Evolutionary conservation across 352 stramenopile genomes (phyloP), one percentile per base, ranked within the genome.

Genomic region (Phytophthora melonis): DNA sequence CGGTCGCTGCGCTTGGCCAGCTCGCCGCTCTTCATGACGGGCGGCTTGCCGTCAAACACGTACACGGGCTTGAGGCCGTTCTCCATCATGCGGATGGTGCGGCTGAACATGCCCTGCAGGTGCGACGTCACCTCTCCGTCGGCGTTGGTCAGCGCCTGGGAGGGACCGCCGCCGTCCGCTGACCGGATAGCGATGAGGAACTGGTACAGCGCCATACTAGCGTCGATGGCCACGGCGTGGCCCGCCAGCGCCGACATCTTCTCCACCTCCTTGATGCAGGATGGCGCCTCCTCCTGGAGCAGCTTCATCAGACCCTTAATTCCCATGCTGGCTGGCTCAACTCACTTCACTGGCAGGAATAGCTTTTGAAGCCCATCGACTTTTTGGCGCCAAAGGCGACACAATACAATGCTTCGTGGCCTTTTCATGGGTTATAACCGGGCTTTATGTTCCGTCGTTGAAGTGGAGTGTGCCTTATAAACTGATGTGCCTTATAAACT

Each of bases 241-340:
- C 98, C 98, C 0, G 98, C 98, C 23, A 98, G 83, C 36, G 94
- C 89, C n/a, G 91, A 97, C 78, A 97, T 98, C 70, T 98, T 88
- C 70, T 96, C 91, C 36, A 98, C 89, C 79, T 99, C 94, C 74
- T 97, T 97, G 79, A 98, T 97, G 73, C 97, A 98, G 66, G 97
- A 93, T 4, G 98, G 98, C 53, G 97, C 97, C 84, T 99, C 97
- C 74, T 99, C 97, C 54, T 97, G 96, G 25, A 99, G 86, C 55
- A 99, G 88, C 84, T 99, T 99, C 78, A 98, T 99, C 57, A 99
- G 84, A 10, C 97, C 96, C 87, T 99, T 99, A 82, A 99, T 99
- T 70, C n/a, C n/a, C n/a, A n/a, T n/a, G n/a, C n/a, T n/a, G n/a
- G n/a, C n/a, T n/a, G n/a, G n/a, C n/a, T n/a, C n/a, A n/a, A n/a